These are phyloP conservation scores for Kodamaea neixiangensis DNA, from an alignment of 805 yeast genomes.

Conservation along the genomic window DNA sequence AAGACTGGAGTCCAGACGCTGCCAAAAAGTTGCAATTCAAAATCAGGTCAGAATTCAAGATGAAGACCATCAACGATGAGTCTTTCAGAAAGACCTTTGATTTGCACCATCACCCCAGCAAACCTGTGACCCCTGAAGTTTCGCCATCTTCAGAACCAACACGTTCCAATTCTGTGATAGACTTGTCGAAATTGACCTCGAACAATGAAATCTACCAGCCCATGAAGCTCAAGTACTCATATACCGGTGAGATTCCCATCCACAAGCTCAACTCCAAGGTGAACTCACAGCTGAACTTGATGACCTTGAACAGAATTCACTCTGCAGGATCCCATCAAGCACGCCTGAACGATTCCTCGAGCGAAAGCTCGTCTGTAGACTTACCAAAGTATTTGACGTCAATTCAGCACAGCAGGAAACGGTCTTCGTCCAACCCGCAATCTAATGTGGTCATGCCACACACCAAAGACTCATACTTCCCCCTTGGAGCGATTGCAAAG, in stretches of 20 bases:
- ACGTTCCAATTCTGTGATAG: conserved; percentile 41
- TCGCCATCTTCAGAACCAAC: conserved; percentile 46
- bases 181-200: conserved; percentile 34
- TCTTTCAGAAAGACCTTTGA: conserved; percentile 35
- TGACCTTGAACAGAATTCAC: conserved; percentile 11
- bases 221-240: conserved; percentile 39
- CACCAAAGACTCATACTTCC: conserved; percentile 32
- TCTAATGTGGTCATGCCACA: conserved; percentile 13
- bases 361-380: conserved; percentile 26
- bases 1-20: conserved; percentile 38
- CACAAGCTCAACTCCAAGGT: conserved; percentile 40
- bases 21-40: conserved; percentile 22
- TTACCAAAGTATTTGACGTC: conserved; percentile 19
- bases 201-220: conserved; percentile 42
- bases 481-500: conserved; percentile 16
- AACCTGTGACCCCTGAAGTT: conserved; percentile 43
- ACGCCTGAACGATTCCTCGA: conserved; percentile 18
- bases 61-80: conserved; percentile 40
- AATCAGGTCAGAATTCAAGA: conserved; percentile 35
- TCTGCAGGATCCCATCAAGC: conserved; percentile 5
- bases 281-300: conserved; percentile 40
- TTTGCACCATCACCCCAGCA: conserved; percentile 32
- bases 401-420: conserved; percentile 15
- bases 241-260: conserved; percentile 40
- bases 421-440: conserved; percentile 28